Percentiles rank a stretch among this genome's conserved stretches.
phyloP scores from a whole-genome alignment of 352 stramenopile genomes.

The Phytophthora cactorum region DNA sequence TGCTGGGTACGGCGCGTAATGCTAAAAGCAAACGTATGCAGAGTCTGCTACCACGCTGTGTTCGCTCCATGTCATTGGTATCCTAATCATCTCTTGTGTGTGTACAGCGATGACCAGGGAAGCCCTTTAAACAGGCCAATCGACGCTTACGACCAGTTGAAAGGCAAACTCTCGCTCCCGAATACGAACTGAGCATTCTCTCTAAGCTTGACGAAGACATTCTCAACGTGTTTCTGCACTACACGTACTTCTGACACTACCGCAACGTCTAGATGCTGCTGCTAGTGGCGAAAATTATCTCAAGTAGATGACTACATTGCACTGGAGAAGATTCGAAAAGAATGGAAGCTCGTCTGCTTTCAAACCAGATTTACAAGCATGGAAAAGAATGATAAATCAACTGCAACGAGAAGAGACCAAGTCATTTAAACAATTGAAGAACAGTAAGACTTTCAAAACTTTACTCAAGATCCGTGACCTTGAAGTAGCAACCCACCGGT shows the following conservation, averaged over 20 bases:
- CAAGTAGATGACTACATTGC: constrained; percentile 29
- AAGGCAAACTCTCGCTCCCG: constrained; percentile 23
- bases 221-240: constrained; percentile 33
- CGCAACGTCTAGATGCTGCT: constrained; percentile 22
- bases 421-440: too few species aligned
- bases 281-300: constrained; percentile 22
- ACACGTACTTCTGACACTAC: constrained; percentile 18
- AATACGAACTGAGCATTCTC: constrained; percentile 7
- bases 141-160: constrained; percentile 29
- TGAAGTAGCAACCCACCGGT: too few species aligned
- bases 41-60: neutral
- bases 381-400: too few species aligned
- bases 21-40: constrained; percentile 53
- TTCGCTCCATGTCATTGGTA: neutral
- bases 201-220: constrained; percentile 21
- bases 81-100: neutral
- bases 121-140: constrained; percentile 32
- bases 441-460: too few species aligned
- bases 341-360: constrained; percentile 9
- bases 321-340: constrained; percentile 23
- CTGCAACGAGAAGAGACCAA: too few species aligned
- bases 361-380: too few species aligned
- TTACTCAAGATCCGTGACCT: too few species aligned
- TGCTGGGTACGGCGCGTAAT: constrained; percentile 38
- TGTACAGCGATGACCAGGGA: constrained; percentile 20